A percentile compares a stretch with the other conserved stretches of the same genome.
phyloP scores from a whole-genome alignment of 169 alveolate species.

The Eimeria tenella region DNA sequence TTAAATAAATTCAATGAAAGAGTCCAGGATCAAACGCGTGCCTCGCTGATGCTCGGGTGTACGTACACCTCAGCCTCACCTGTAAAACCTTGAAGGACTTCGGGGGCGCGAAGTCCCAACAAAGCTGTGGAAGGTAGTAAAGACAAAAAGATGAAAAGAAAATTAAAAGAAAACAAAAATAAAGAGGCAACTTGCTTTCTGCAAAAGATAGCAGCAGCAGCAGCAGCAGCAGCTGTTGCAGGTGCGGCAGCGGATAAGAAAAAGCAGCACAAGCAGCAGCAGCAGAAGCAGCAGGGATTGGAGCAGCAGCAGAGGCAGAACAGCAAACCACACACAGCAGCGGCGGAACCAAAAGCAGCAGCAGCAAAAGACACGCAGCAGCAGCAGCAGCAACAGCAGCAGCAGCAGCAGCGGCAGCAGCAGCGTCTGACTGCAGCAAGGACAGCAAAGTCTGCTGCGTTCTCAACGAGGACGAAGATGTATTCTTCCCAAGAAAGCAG shows the following conservation, averaged over 20 bases:
- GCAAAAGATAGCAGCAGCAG: background rate
- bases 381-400: slow-evolving; percentile 29
- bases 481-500: slow-evolving; percentile 75
- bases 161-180: background rate
- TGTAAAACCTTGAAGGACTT: slow-evolving; percentile 3
- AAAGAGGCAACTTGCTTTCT: background rate
- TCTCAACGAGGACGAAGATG: slow-evolving; percentile 57
- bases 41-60: too few species aligned
- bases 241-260: too few species aligned
- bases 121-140: background rate
- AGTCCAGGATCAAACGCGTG: too few species aligned
- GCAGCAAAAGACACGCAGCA: too few species aligned
- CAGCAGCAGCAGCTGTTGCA: too few species aligned
- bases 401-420: too few species aligned
- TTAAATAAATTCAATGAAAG: too few species aligned
- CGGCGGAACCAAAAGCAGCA: too few species aligned
- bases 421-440: slow-evolving; percentile 33
- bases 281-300: too few species aligned
- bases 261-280: too few species aligned
- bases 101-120: slow-evolving; percentile 49
- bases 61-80: slow-evolving; percentile 18
- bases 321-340: too few species aligned
- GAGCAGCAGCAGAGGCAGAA: too few species aligned
- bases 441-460: slow-evolving; percentile 29
- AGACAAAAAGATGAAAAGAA: background rate